Conservation (phyloP, 2,329 filamentous ascomycete genomes). For the Atkinsonella hypoxylon region DNA sequence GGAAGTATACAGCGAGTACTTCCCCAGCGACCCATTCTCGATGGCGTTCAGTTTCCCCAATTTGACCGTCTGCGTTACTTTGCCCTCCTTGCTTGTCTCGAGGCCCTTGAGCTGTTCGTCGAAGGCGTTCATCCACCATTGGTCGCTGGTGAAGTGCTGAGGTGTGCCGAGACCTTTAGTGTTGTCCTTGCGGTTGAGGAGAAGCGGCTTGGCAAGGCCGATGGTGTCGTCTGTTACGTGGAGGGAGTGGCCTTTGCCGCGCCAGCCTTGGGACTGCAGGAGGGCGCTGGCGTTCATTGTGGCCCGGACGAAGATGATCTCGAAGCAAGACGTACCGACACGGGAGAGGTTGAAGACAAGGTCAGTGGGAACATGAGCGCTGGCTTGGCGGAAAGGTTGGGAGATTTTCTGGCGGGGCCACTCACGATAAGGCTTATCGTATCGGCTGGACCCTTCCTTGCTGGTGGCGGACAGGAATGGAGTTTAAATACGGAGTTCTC, state of each 20-base stretch:
- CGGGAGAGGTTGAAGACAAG: not conserved
- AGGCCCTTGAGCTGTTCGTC: constrained; percentile 80
- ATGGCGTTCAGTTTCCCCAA: constrained; percentile 44
- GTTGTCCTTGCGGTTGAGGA: constrained; percentile 73
- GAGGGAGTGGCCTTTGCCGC: constrained; percentile 76
- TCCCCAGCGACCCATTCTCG: constrained; percentile 37
- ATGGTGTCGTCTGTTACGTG: constrained; percentile 60
- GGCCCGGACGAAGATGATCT: too few relatives aligned
- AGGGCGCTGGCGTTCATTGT: constrained; percentile 75
- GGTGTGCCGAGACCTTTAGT: constrained; percentile 72
- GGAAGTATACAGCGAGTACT: constrained; percentile 62
- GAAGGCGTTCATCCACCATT: constrained; percentile 96
- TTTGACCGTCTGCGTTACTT: constrained; percentile 43
- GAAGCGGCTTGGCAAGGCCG: constrained; percentile 72
- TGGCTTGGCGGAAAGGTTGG: not conserved
- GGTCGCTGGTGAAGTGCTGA: constrained; percentile 55
- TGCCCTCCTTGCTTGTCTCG: constrained; percentile 47
- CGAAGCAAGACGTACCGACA: too few relatives aligned
- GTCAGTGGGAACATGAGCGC: not conserved
- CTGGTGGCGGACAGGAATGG: not conserved
- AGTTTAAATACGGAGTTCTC: not conserved
- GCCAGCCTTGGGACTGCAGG: constrained; percentile 80
- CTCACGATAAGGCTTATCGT: not conserved
- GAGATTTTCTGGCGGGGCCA: constrained; percentile 1
- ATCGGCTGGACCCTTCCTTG: not conserved